Base-by-base conservation (phyloP, 768 basidiomycete species). In the Collybiopsis luxurians region DNA sequence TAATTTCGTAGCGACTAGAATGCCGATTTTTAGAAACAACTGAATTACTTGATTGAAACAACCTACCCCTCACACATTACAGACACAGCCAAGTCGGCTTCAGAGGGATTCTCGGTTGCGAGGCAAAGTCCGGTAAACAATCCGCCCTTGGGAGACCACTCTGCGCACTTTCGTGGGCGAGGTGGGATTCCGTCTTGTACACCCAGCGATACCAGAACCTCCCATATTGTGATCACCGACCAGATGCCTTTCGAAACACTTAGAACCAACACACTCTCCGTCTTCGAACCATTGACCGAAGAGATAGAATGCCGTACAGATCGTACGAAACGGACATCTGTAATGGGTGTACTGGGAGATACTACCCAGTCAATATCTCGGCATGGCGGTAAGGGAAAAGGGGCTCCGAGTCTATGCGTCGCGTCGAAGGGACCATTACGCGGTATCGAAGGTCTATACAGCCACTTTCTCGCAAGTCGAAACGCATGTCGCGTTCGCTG, bases 191-290 rank as follows among this genome's bases (percentile, higher is more conserved):
- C 26, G 15, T 49, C 58, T 13, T 68, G 65, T 9, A 63, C 59
- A 27, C 53, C 59, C 23, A 36, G 43, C 46, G 44, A 45, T 21
- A 38, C 15, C 13, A 44, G 24, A 3, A 82, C 61, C 54, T 82
- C 75, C 83, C 87, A 86, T 19, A 85, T 62, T 1, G 75, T 72
- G 46, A 88, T 61, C 17, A 74, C 71, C 39, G 82, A 82, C 87
- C 87, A 89, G 49, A 89, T 79, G 5, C 77, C 75, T 58, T 80
- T 80, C 3, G 83, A 83, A 9, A 84, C 74, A 6, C 81, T 81
- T 55, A 86, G 50, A 3, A 88, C 52, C 66, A 80, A 76, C 24
- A 51, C 34, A 51, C 36, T 51, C 43, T 66, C 70, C 6, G 72
- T 75, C 1, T 67, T 75, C 38, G 67, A 67, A 4, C 77, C 77